These are phyloP conservation scores for Viola pubescens DNA, from an alignment of 441 rosid species.

Conservation along the genomic window DNA sequence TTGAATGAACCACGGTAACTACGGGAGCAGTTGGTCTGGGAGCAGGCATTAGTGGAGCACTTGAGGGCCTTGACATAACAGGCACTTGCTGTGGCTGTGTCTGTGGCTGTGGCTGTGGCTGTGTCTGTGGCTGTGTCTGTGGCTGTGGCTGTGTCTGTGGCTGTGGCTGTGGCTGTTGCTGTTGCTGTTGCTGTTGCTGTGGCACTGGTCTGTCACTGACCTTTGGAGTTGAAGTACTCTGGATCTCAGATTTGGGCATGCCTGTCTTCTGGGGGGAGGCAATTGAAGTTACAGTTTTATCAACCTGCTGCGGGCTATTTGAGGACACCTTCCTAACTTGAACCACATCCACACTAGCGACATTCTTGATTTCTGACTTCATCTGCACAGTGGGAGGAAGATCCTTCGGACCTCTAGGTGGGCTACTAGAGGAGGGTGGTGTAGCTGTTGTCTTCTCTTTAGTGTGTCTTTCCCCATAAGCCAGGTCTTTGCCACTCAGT, in stretches of 20 bases:
- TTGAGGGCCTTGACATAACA: constrained; percentile 71
- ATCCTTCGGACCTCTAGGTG: constrained; percentile 35
- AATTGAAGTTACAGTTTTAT: constrained; percentile 28
- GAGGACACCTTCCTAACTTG: constrained; percentile 36
- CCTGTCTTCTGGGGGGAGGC: constrained; percentile 28
- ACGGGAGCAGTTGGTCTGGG: constrained; percentile 44
- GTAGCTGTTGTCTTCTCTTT: constrained; percentile 47
- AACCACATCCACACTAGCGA: constrained; percentile 26
- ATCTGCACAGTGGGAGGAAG: constrained; percentile 26
- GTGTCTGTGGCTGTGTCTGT: too few relatives aligned
- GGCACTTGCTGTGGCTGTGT: constrained; percentile 30
- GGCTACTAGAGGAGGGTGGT: constrained; percentile 40
- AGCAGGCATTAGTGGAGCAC: constrained; percentile 75
- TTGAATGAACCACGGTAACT: constrained; percentile 53
- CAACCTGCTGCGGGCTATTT: constrained; percentile 36
- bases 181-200: too few relatives aligned
- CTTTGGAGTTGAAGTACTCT: constrained; percentile 36
- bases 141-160: too few relatives aligned
- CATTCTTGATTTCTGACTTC: constrained; percentile 42
- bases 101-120: too few relatives aligned
- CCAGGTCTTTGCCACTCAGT: constrained; percentile 30
- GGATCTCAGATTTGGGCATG: constrained; percentile 37
- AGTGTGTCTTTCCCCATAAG: constrained; percentile 45
- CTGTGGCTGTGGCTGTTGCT: too few relatives aligned
- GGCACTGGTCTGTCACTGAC: constrained; percentile 33